A percentile compares a stretch with the other conserved stretches of the same genome.
Conservation (phyloP, 2,329 filamentous ascomycete genomes). For the Zasmidium cellare region DNA sequence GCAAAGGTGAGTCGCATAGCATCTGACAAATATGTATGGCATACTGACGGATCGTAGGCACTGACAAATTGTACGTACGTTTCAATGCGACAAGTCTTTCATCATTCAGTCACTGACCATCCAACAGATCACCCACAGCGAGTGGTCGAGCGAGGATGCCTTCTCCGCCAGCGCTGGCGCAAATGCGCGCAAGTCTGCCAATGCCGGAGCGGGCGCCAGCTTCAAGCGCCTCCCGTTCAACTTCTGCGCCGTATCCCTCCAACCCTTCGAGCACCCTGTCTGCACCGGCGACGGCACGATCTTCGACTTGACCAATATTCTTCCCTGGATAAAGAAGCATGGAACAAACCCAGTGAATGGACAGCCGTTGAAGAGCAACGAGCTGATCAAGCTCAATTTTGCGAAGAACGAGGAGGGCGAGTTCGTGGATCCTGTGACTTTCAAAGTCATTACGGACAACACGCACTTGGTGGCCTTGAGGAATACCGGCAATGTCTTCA, state of each 20-base stretch:
- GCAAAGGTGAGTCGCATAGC: conserved; percentile 19
- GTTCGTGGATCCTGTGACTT: conserved; percentile 93
- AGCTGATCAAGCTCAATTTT: conserved; percentile 89
- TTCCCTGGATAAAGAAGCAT: conserved; percentile 91
- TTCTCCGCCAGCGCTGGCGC: conserved; percentile 79
- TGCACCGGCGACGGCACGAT: conserved; percentile 85
- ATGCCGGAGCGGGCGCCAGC: conserved; percentile 55
- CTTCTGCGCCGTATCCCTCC: conserved; percentile 93
- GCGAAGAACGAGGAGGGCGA: conserved; percentile 88
- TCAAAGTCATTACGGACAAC: conserved; percentile 97
- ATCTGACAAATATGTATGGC: not conserved
- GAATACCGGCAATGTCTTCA: conserved; percentile 90
- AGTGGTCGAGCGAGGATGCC: conserved; percentile 90
- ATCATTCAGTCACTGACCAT: conserved; percentile 7
- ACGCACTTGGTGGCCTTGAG: conserved; percentile 91
- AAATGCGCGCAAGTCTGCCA: conserved; percentile 58
- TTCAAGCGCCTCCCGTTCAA: conserved; percentile 96
- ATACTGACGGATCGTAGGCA: conserved; percentile 25
- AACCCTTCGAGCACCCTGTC: conserved; percentile 92
- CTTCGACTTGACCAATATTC: conserved; percentile 92
- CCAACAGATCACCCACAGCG: conserved; percentile 83
- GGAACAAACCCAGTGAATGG: conserved; percentile 89
- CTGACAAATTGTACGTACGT: conserved; percentile 43
- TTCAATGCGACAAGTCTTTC: conserved; percentile 11
- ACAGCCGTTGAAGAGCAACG: conserved; percentile 71